Percentiles rank a stretch among this genome's conserved stretches.
These are phyloP conservation scores for Elongisporangium prolatum DNA, from an alignment of 352 stramenopile genomes.

Conservation along the genomic window DNA sequence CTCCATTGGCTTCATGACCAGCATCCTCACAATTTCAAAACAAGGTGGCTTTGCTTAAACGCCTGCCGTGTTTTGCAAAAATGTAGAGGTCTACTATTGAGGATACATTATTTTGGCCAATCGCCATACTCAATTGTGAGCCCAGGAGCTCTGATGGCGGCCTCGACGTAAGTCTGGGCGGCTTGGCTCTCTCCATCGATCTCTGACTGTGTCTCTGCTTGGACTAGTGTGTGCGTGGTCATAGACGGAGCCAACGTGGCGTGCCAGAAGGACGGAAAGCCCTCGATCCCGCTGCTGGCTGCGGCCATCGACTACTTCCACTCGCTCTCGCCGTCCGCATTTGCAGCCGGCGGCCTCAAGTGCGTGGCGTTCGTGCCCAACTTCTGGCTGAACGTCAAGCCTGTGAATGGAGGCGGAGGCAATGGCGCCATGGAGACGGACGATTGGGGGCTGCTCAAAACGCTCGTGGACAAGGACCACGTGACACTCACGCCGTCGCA, in stretches of 20 bases:
- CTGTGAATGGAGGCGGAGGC: slow-evolving; percentile 16
- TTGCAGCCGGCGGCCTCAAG: slow-evolving; percentile 27
- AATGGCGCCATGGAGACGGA: slow-evolving; percentile 43
- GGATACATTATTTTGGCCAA: background rate
- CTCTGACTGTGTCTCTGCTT: background rate
- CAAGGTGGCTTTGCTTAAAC: background rate
- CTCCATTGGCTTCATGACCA: background rate
- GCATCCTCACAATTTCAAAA: background rate
- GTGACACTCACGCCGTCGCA: slow-evolving; percentile 79
- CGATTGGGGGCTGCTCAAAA: slow-evolving; percentile 38
- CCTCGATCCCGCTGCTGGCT: slow-evolving; percentile 48
- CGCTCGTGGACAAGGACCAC: slow-evolving; percentile 55
- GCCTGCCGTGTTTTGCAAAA: background rate
- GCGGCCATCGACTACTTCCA: slow-evolving; percentile 65
- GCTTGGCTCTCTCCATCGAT: background rate
- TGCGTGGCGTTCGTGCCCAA: slow-evolving; percentile 78
- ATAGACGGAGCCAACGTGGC: slow-evolving; percentile 76
- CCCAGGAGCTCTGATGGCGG: background rate
- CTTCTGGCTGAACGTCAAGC: slow-evolving; percentile 78
- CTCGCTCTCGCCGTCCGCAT: slow-evolving; percentile 14
- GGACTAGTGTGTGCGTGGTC: slow-evolving; percentile 38
- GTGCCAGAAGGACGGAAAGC: slow-evolving; percentile 53
- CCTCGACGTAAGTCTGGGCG: background rate
- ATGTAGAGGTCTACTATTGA: background rate
- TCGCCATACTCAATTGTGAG: background rate